phyloP scores from a whole-genome alignment of 2,329 filamentous ascomycete genomes.

The Fusarium zealandicum region DNA sequence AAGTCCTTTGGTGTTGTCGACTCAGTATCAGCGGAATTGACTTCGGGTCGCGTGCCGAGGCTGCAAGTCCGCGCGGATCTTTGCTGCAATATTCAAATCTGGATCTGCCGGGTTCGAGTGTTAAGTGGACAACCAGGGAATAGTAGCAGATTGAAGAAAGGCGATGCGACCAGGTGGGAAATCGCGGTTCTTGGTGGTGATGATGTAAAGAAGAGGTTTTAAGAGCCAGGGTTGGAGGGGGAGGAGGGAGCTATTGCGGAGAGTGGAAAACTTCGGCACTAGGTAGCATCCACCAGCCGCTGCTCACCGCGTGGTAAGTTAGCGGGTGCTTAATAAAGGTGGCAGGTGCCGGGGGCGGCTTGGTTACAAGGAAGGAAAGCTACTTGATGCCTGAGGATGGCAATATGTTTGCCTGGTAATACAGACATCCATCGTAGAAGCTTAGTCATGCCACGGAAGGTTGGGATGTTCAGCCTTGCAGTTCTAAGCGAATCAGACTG shows the following conservation, averaged over 20 bases:
- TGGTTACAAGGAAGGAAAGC: not conserved
- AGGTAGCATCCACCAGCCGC: slow-evolving; percentile 18
- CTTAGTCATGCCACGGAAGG: slow-evolving; percentile 2
- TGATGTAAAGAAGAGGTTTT: slow-evolving; percentile 37
- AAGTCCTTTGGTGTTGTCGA: not conserved
- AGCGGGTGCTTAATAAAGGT: slow-evolving; percentile 20
- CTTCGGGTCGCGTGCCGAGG: slow-evolving; percentile 26
- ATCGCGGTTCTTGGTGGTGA: slow-evolving; percentile 18
- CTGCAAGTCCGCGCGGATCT: slow-evolving; percentile 9
- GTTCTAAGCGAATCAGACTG: not conserved
- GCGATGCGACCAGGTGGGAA: not conserved
- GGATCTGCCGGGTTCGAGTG: not conserved
- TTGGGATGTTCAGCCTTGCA: slow-evolving; percentile 18
- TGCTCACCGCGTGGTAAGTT: slow-evolving; percentile 20
- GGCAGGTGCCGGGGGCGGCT: slow-evolving; percentile 9
- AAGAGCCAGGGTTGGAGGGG: slow-evolving; percentile 17
- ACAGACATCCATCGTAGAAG: slow-evolving; percentile 6
- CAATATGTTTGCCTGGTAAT: slow-evolving; percentile 18
- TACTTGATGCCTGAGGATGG: slow-evolving; percentile 22
- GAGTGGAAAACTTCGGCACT: slow-evolving; percentile 36
- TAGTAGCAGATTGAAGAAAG: not conserved
- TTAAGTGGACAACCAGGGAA: not conserved
- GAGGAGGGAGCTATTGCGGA: slow-evolving; percentile 24
- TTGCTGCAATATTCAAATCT: not conserved
- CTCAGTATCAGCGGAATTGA: slow-evolving; percentile 18